Evolutionary conservation across 2,329 filamentous ascomycete species (phyloP).

Genomic region (Neoascochyta sp.): DNA sequence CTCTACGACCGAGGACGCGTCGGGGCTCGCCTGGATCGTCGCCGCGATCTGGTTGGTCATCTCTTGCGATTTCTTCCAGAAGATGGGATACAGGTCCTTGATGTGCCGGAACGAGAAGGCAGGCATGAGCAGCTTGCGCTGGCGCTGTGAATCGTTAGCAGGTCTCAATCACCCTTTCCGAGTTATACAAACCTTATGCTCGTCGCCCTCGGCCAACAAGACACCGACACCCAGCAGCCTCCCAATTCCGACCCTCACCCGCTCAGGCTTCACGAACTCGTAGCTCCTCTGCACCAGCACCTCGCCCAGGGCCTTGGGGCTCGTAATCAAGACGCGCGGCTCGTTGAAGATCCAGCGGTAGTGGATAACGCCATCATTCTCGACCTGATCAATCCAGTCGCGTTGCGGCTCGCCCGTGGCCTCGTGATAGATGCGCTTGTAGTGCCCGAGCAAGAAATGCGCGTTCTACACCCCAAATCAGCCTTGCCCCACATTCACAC

Average conservation of each 20-base stretch:
- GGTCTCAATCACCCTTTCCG: neutral
- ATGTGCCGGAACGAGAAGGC: conserved; percentile 51
- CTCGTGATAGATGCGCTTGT: conserved; percentile 40
- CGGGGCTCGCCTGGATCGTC: conserved; percentile 19
- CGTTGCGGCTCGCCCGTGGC: conserved; percentile 45
- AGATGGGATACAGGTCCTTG: conserved; percentile 49
- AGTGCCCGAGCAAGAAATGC: conserved; percentile 43
- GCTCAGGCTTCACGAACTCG: conserved; percentile 48
- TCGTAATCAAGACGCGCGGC: conserved; percentile 46
- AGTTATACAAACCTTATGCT: conserved; percentile 63
- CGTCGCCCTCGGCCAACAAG: conserved; percentile 82
- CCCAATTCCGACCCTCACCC: conserved; percentile 53
- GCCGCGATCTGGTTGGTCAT: conserved; percentile 36
- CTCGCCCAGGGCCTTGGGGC: conserved; percentile 47
- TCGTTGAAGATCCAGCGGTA: conserved; percentile 49
- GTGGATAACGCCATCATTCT: conserved; percentile 55
- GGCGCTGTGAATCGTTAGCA: conserved; percentile 30
- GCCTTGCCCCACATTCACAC: neutral
- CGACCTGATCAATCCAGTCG: conserved; percentile 52
- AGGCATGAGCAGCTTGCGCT: conserved; percentile 48
- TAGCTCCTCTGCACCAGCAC: conserved; percentile 51
- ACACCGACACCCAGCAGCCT: conserved; percentile 67
- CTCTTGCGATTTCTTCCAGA: conserved; percentile 49
- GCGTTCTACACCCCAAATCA: conserved; percentile 17
- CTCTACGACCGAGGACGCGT: conserved; percentile 39